Evolutionary conservation across 78 protist genomes (phyloP).

Genomic region (Corallochytrium limacisporum): DNA sequence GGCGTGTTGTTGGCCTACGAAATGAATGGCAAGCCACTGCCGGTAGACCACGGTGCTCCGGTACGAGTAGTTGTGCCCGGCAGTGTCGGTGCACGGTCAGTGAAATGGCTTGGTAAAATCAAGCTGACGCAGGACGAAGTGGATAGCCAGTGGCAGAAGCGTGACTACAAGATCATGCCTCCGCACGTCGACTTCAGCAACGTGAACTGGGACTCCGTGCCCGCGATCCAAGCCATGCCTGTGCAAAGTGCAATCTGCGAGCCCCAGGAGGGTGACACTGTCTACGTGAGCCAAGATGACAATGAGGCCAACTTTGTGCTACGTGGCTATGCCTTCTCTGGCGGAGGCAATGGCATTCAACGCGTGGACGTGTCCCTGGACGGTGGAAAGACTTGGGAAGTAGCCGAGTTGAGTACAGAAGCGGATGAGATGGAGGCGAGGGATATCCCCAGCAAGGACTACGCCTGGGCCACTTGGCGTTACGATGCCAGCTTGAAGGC

Average conservation of each 20-base stretch:
- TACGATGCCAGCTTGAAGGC: background rate
- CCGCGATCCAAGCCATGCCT: conserved; percentile 57
- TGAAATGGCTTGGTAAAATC: conserved; percentile 66
- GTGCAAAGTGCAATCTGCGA: conserved; percentile 42
- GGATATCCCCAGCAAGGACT: background rate
- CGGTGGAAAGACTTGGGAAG: conserved; percentile 56
- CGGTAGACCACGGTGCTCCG: conserved; percentile 76
- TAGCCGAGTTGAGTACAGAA: background rate
- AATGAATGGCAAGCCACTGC: conserved; percentile 71
- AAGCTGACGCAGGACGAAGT: conserved; percentile 24
- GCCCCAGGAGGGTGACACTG: conserved; percentile 15
- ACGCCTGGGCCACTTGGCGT: background rate
- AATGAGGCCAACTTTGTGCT: conserved; percentile 6
- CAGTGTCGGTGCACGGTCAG: conserved; percentile 68
- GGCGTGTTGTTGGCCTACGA: conserved; percentile 80
- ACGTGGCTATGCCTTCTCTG: conserved; percentile 56
- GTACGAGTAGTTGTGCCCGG: conserved; percentile 82
- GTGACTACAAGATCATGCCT: conserved; percentile 60
- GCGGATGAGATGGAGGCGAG: background rate
- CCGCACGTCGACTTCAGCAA: conserved; percentile 20
- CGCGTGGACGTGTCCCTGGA: conserved; percentile 74
- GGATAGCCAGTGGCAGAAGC: conserved; percentile 53
- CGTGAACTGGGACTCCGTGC: background rate
- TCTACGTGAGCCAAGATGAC: background rate
- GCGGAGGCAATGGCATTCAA: conserved; percentile 75